Conservation (phyloP, 805 yeast species). For the Cyberlindnera japonica region DNA sequence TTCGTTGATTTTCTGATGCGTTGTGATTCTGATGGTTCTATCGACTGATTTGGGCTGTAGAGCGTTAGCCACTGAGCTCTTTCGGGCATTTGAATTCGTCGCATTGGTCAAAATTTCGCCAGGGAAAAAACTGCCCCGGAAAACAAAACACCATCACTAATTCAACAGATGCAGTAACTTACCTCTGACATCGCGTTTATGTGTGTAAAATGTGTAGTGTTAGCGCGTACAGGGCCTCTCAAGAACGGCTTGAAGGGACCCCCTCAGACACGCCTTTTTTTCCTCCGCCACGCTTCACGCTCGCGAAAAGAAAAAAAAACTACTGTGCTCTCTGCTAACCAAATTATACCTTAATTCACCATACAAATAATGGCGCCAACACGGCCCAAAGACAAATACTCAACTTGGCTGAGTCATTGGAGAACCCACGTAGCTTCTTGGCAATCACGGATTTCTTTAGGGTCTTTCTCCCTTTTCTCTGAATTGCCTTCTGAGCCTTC, state of each 20-base stretch:
- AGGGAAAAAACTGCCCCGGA: not conserved
- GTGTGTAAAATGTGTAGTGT: not conserved
- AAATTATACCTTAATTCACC: not conserved
- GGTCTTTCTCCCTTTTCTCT: not conserved
- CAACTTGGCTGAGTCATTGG: not conserved
- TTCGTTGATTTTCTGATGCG: conserved; percentile 76
- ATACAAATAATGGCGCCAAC: not conserved
- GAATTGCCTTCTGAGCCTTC: not conserved
- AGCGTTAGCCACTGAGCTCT: not conserved
- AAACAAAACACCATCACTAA: not conserved
- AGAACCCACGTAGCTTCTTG: not conserved
- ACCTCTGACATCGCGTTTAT: conserved; percentile 1
- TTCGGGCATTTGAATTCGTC: not conserved
- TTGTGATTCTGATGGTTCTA: conserved; percentile 84
- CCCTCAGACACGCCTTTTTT: too few species aligned
- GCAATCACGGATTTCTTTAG: not conserved
- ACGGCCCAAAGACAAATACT: not conserved
- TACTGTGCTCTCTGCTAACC: too few species aligned
- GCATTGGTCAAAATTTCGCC: not conserved
- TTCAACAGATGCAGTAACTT: not conserved
- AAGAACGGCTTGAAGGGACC: too few species aligned
- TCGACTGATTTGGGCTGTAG: conserved; percentile 42
- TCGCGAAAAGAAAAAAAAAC: too few species aligned
- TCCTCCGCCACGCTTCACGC: too few species aligned
- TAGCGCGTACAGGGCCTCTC: not conserved